Evolutionary conservation across 805 yeast species (phyloP), one percentile per base, ranked within the genome.

Genomic region (Ogataea salicorniae): DNA sequence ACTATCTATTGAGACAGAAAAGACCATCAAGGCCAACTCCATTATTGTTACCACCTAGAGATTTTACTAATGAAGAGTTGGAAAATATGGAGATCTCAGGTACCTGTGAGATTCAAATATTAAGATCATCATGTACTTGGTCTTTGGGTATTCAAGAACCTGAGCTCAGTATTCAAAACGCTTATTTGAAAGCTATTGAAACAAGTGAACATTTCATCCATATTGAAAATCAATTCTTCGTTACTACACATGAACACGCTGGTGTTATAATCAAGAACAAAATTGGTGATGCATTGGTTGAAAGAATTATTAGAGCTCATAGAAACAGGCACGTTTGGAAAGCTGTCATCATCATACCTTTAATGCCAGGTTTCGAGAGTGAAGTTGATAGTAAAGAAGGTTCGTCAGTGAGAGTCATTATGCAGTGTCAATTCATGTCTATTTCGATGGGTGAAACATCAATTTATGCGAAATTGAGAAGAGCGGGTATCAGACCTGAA

Each of bases 261-360:
- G 95, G 95, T 37, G 84, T 83, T 5, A 81, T 81, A 20, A 86
- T 94, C 46, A 83, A 87, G 55, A 94, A 94, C 66, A 76, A 88
- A 62, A 86, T 94, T 54, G 99, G 96, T 37, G 96, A 92, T 73
- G 99, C 99, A 0, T 73, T 94, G 40, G 98, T 94, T n/a, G 98
- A 94, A 64, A 76, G 99, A 59, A 91, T 92, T 46, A 85, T 91
- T 34, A 76, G 90, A 41, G 99, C 99, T 0, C 86, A 87, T 61
- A 77, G 79, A 50, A 86, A 83, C 50, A 80, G 81, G 5, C 84
- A 80, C 46, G 66, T 72, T 11, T 94, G 99, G 99, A 83, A 83
- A 52, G 98, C 98, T 1, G 79, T 89, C 23, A 84, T 94, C 51
- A 76, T 94, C 11, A 89, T 94, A 52, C 99, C 99, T 3, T 73